phyloP scores from a whole-genome alignment of 2,329 filamentous ascomycete genomes.

The Colletotrichum godetiae region DNA sequence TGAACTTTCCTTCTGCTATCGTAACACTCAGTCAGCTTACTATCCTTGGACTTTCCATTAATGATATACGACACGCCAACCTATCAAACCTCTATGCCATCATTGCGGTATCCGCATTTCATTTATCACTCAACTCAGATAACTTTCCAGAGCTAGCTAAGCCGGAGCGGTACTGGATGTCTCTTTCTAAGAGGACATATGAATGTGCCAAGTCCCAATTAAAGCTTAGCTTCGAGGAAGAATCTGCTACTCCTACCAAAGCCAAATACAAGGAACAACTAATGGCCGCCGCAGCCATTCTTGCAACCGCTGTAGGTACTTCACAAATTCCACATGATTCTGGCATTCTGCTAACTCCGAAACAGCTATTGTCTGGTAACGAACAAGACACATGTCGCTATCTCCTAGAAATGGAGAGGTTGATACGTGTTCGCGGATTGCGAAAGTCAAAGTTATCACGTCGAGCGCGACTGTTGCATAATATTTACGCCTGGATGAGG shows the following conservation, averaged over 20 bases:
- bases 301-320: conserved; percentile 7
- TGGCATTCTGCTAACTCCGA: neutral
- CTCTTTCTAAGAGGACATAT: neutral
- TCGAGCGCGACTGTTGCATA: neutral
- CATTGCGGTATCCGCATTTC: conserved; percentile 1
- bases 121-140: conserved; percentile 1
- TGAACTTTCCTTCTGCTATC: conserved; percentile 5
- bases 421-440: neutral
- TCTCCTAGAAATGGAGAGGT: conserved; percentile 1
- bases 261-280: conserved; percentile 20
- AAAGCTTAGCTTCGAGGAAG: neutral
- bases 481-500: conserved; percentile 15
- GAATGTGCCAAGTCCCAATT: neutral
- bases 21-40: conserved; percentile 8
- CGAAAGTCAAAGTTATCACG: neutral
- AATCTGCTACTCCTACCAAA: neutral
- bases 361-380: conserved; percentile 4
- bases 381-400: neutral
- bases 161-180: neutral
- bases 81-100: conserved; percentile 9
- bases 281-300: neutral
- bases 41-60: neutral
- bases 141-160: neutral
- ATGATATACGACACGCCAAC: neutral
- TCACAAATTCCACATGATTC: neutral